Percentiles rank a stretch among this genome's conserved stretches.
These are phyloP conservation scores for Cordyceps cicadae DNA, from an alignment of 2,329 filamentous ascomycete species.

Conservation along the genomic window DNA sequence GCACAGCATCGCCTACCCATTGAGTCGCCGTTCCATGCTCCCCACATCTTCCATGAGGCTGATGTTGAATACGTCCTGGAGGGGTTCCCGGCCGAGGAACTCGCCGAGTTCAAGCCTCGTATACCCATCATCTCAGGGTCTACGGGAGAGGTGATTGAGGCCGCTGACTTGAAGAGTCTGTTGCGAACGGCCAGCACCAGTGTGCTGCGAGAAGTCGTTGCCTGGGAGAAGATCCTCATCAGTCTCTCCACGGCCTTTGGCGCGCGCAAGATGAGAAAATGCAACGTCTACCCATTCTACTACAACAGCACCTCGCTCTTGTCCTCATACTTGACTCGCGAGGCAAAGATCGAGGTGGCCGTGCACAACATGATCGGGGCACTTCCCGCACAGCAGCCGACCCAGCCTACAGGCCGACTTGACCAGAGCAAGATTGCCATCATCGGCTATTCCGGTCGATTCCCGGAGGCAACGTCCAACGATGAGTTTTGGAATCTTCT, in stretches of 20 bases:
- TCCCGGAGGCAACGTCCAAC: constrained; percentile 33
- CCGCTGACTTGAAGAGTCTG: not conserved
- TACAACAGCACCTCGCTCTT: not conserved
- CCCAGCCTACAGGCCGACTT: not conserved
- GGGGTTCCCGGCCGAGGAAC: not conserved
- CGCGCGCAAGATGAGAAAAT: not conserved
- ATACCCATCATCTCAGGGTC: not conserved
- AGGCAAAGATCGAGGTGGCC: not conserved
- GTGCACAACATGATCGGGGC: not conserved
- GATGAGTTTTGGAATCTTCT: constrained; percentile 57
- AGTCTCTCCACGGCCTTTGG: not conserved
- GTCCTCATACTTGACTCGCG: not conserved
- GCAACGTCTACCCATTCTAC: not conserved
- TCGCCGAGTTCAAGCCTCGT: not conserved
- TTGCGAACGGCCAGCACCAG: not conserved
- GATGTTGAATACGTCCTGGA: not conserved
- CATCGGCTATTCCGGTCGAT: constrained; percentile 51
- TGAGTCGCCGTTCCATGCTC: constrained; percentile 19
- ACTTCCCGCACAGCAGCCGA: not conserved
- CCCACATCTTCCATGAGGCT: constrained; percentile 15
- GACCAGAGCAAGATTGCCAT: constrained; percentile 61
- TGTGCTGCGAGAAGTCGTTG: not conserved
- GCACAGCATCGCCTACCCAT: constrained; percentile 10
- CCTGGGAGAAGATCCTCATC: not conserved
- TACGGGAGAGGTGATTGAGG: not conserved